A percentile compares a stretch with the other conserved stretches of the same genome.
Conservation (phyloP, 1,284 basidiomycete species). For the Pterula multifida region DNA sequence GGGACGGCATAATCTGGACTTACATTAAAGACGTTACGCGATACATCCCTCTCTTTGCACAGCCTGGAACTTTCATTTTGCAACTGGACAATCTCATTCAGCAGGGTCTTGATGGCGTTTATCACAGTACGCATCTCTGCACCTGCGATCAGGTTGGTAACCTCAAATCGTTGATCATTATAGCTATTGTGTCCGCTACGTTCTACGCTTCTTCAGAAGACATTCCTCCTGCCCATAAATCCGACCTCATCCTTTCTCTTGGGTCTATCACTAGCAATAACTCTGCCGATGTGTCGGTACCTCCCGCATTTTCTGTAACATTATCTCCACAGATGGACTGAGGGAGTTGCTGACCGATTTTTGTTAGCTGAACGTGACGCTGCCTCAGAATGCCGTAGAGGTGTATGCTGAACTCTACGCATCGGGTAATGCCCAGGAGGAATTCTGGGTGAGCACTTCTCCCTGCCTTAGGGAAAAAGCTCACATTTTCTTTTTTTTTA, state of each 20-base stretch:
- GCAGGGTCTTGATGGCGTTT: conserved; percentile 47
- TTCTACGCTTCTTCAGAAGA: conserved; percentile 7
- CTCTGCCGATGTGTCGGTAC: conserved; percentile 60
- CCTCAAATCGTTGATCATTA: conserved; percentile 2
- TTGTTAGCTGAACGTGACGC: conserved; percentile 47
- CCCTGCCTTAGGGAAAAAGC: not conserved
- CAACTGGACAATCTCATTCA: conserved; percentile 61
- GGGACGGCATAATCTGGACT: conserved; percentile 68
- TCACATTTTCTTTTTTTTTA: conserved; percentile 2
- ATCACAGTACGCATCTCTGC: conserved; percentile 38
- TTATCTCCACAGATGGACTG: not conserved
- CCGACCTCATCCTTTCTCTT: conserved; percentile 57
- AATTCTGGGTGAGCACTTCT: conserved; percentile 52
- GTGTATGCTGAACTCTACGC: conserved; percentile 63
- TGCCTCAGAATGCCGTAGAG: conserved; percentile 56
- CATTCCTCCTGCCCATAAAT: conserved; percentile 46
- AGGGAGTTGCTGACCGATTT: not conserved
- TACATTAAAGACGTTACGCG: conserved; percentile 66
- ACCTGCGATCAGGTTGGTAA: no score
- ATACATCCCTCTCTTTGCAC: conserved; percentile 57
- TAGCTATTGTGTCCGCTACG: conserved; percentile 1
- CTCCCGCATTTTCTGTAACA: conserved; percentile 56
- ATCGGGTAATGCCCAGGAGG: conserved; percentile 63
- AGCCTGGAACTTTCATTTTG: conserved; percentile 55
- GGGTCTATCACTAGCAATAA: conserved; percentile 49